Evolutionary conservation across 1,284 basidiomycete species (phyloP), one percentile per base, ranked within the genome.

Genomic region (Acaromyces ingoldii): DNA sequence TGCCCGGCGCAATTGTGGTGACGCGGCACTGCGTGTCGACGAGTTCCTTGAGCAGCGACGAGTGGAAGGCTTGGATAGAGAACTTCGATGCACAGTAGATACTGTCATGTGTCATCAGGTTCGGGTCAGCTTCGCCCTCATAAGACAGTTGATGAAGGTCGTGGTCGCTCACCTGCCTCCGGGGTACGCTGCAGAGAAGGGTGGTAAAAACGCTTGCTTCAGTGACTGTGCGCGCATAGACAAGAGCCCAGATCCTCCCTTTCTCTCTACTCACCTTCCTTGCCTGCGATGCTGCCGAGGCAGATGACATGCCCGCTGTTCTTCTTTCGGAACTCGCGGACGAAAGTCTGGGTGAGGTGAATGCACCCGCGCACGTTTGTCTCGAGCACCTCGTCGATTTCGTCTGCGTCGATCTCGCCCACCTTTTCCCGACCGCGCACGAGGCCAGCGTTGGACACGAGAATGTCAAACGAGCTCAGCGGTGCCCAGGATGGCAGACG

Each of bases 351-450:
- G 6, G 87, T 89, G 65, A 92, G 78, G 17, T 85, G 81, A 62
- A 95, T 90, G 41, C 95, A 81, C 6, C 90, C 91, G 57, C 88
- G 80, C 44, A 95, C 91, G 76, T 98, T 98, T 42, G 91, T 95
- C 25, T 85, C 77, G 76, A 97, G 88, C 91, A 98, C 96, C 54
- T 82, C 79, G 47, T 76, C 72, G 63, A 90, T 80, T 65, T 91
- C 89, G 31, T 80, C 80, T 19, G 85, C 81, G 2, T 82, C 77
- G 67, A 95, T 86, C 55, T 85, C 82, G 6, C 91, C 91, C 15
- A 92, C 83, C 48, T 83, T 82, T 58, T 92, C 91, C 7, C 85
- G 78, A 17, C 91, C 91, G 19, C 69, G 65, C 5, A 92, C 91
- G 60, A 85, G 88, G 24, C 91, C 91, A 11, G 77, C 74, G 46